Evolutionary conservation across 306 rosid species (phyloP), one percentile per base, ranked within the genome.

Genomic region (Ormosia emarginata): DNA sequence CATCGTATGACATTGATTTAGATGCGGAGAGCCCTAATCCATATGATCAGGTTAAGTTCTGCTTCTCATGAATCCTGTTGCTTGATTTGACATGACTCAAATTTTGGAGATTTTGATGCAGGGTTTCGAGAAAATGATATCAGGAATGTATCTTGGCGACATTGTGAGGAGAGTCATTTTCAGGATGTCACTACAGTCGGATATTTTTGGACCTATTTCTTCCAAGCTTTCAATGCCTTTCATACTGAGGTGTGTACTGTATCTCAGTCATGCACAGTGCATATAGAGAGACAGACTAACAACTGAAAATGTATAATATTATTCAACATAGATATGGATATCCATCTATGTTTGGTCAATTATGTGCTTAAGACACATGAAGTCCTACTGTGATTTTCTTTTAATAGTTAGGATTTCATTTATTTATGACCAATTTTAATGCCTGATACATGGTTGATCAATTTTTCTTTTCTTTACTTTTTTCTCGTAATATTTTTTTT

Each of bases 61-160:
- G 67, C 40, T 59, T 67, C 40, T 59, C 67, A 10, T 64, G 52
- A 9, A 39, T 79, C 66, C 61, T 61, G 56, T 63, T 82, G 40
- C 65, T 47, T 65, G 73, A 73, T 75, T 43, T 9, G 33, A 66
- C 40, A 52, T 72, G 70, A 80, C 74, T 79, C 44, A 75, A 64
- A 62, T 43, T 64, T 75, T 66, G 36, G 52, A 62, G 62, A 57
- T 71, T 63, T 71, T 57, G 79, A 7, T 83, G 86, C 87, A 93
- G 98, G 98, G 93, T 73, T 93, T 93, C 44, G 98, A 93, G 87
- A 93, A 93, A 82, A 86, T 93, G 92, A 91, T 93, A 84, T 90
- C 98, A 41, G 98, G 96, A 72, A 90, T 93, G 96, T 93, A 93
- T 86, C 91, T 93, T 63, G 98, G 98, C 13, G 98, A 93, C 68